phyloP scores from a whole-genome alignment of 768 basidiomycete species.

The Trametes meyenii region DNA sequence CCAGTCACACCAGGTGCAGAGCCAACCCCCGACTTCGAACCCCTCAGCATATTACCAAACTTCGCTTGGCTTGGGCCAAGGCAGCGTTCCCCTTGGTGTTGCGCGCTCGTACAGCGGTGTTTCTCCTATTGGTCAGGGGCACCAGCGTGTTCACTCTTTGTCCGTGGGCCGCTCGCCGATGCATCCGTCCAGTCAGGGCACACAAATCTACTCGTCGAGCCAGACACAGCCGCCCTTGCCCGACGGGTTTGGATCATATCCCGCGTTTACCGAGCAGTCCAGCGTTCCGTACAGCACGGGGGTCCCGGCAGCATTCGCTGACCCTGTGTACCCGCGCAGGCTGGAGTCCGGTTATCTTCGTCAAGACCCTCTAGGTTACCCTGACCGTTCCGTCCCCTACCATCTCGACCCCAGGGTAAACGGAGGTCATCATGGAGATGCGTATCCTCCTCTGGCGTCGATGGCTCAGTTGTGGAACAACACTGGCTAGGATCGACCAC shows the following conservation, averaged over 20 bases:
- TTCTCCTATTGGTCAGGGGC: neutral
- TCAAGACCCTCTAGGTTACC: constrained; percentile 11
- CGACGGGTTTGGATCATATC: constrained; percentile 19
- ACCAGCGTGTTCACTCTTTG: constrained; percentile 17
- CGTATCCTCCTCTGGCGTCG: constrained; percentile 10
- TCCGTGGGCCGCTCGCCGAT: constrained; percentile 12
- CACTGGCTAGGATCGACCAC: constrained; percentile 4
- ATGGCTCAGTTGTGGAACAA: constrained; percentile 25
- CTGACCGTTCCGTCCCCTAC: constrained; percentile 10
- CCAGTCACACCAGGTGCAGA: constrained; percentile 1
- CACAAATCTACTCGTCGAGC: constrained; percentile 3
- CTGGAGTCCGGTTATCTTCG: constrained; percentile 11
- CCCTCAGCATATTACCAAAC: constrained; percentile 2
- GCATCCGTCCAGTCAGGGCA: neutral
- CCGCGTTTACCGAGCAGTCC: constrained; percentile 13
- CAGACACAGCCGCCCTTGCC: constrained; percentile 14
- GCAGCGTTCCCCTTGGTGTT: neutral
- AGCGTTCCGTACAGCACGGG: constrained; percentile 19
- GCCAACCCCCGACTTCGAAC: neutral
- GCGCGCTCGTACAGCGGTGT: neutral
- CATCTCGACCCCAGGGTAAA: constrained; percentile 10
- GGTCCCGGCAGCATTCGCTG: constrained; percentile 22
- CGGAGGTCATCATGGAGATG: neutral
- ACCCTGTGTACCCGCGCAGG: constrained; percentile 22
- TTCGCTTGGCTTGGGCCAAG: constrained; percentile 5